Percentiles rank a stretch among this genome's conserved stretches.
Conservation (phyloP, 257 asterid genomes). For the Nicotiana obtusifolia region DNA sequence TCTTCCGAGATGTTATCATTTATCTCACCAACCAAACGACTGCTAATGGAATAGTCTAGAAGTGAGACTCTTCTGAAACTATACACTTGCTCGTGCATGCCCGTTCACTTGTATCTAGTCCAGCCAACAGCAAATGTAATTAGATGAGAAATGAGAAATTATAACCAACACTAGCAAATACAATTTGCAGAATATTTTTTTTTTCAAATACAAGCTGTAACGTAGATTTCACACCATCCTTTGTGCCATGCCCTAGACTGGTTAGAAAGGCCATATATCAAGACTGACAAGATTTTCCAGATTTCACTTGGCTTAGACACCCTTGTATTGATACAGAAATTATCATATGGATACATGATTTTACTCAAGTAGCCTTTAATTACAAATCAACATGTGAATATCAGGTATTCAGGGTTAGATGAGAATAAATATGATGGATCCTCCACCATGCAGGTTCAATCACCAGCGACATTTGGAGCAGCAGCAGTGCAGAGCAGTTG, state of each 20-base stretch:
- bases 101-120: not conserved
- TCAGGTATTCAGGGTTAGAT: slow-evolving; percentile 7
- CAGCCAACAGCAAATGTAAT: not conserved
- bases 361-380: slow-evolving; percentile 4
- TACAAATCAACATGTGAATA: slow-evolving; percentile 5
- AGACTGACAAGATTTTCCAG: not conserved
- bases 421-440: slow-evolving; percentile 8
- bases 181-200: not conserved
- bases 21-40: too few relatives aligned
- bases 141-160: not conserved
- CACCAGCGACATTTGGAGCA: slow-evolving; percentile 9
- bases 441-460: slow-evolving; percentile 16
- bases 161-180: not conserved
- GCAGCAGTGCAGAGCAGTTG: not conserved
- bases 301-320: not conserved
- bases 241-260: not conserved
- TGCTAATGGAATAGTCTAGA: too few relatives aligned
- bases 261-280: not conserved
- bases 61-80: not conserved
- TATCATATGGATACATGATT: not conserved
- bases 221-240: not conserved
- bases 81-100: not conserved
- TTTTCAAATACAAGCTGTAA: not conserved
- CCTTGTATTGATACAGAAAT: not conserved
- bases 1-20: too few relatives aligned